These are phyloP conservation scores for Rutidosis leptorrhynchoides DNA, from an alignment of 129 eudicot species.

Conservation along the genomic window DNA sequence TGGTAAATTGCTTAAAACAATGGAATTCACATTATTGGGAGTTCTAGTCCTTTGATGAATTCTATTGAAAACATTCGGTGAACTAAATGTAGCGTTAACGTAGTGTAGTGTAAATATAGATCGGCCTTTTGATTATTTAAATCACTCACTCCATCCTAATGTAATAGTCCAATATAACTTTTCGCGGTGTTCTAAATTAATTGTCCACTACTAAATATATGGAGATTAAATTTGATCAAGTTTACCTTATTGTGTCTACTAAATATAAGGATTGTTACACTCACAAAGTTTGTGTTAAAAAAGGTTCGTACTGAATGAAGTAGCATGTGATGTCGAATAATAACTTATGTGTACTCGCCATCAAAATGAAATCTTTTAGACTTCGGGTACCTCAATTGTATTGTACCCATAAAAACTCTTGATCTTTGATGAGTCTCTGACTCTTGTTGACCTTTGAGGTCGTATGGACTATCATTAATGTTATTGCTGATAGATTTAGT, in stretches of 20 bases:
- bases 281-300: background rate
- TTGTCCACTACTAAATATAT: too few species aligned
- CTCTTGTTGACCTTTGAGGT: constrained; percentile 15
- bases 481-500: background rate
- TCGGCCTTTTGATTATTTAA: too few species aligned
- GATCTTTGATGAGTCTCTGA: too few species aligned
- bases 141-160: too few species aligned
- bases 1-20: background rate
- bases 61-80: background rate
- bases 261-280: background rate
- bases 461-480: background rate
- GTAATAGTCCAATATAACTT: too few species aligned
- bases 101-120: background rate
- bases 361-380: too few species aligned
- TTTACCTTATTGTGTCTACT: too few species aligned
- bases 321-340: background rate
- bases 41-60: background rate
- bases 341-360: too few species aligned
- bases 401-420: too few species aligned
- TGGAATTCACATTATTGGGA: background rate
- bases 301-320: background rate
- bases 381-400: too few species aligned
- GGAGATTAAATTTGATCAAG: too few species aligned
- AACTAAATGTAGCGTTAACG: background rate
- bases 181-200: too few species aligned